Percentiles rank a stretch among this genome's conserved stretches.
Evolutionary conservation across 2,329 filamentous ascomycete species (phyloP).

Genomic region (Phoma sp.): DNA sequence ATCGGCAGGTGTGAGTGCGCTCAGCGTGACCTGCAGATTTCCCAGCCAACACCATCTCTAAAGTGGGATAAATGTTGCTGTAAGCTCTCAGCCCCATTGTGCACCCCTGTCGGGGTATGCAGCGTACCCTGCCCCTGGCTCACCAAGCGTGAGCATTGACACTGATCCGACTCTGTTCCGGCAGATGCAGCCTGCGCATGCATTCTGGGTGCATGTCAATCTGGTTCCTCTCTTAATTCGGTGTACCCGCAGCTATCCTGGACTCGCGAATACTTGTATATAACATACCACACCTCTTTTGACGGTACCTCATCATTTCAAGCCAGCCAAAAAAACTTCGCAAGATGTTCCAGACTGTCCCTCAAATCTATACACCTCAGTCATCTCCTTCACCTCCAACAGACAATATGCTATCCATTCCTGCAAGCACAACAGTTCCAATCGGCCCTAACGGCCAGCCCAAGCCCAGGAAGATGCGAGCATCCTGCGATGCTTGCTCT

Average conservation of each 20-base stretch:
- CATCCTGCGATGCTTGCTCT: constrained; percentile 48
- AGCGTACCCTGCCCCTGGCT: constrained; percentile 35
- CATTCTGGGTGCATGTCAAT: constrained; percentile 27
- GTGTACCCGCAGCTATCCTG: constrained; percentile 23
- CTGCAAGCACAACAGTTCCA: constrained; percentile 27
- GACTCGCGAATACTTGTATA: constrained; percentile 36
- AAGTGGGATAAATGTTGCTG: constrained; percentile 31
- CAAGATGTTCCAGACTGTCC: constrained; percentile 40
- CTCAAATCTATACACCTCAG: constrained; percentile 32
- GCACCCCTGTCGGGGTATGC: constrained; percentile 36
- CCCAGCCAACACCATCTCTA: constrained; percentile 27
- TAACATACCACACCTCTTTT: constrained; percentile 32
- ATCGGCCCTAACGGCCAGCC: constrained; percentile 30
- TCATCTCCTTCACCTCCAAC: constrained; percentile 32
- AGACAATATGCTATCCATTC: constrained; percentile 30
- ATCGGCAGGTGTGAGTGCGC: constrained; percentile 23
- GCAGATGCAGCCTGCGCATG: constrained; percentile 33
- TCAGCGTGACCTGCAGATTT: constrained; percentile 32
- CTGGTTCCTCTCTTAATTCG: constrained; percentile 29
- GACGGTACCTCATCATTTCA: constrained; percentile 20
- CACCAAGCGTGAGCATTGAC: constrained; percentile 40
- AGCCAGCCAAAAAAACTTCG: constrained; percentile 16
- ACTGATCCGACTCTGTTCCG: constrained; percentile 32
- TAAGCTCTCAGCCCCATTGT: constrained; percentile 46
- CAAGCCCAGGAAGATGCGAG: constrained; percentile 47